Conservation (phyloP, 305 asterid genomes). For the Solanum hybrid region DNA sequence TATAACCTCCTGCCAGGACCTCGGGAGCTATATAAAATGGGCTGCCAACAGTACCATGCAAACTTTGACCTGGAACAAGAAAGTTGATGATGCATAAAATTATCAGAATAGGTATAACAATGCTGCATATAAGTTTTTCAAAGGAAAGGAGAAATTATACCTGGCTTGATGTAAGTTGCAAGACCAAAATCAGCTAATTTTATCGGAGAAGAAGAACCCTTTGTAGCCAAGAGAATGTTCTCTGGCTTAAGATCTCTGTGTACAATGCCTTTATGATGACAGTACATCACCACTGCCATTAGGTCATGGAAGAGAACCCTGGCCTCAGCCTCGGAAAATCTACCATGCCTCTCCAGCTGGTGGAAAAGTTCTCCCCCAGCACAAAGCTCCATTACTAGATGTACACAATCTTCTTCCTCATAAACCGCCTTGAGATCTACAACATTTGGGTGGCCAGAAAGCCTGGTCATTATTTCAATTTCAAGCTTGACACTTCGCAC, state of each 20-base stretch:
- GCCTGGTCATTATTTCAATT: conserved; percentile 69
- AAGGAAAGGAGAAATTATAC: conserved; percentile 16
- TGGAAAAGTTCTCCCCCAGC: conserved; percentile 87
- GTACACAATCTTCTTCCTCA: conserved; percentile 72
- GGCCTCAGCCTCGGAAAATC: conserved; percentile 62
- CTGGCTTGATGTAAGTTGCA: conserved; percentile 62
- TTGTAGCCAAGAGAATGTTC: conserved; percentile 62
- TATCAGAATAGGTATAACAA: neutral
- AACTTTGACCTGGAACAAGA: conserved; percentile 41
- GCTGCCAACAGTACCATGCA: conserved; percentile 72
- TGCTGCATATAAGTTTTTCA: neutral
- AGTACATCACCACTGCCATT: conserved; percentile 63
- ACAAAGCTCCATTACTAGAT: conserved; percentile 84
- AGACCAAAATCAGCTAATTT: conserved; percentile 84
- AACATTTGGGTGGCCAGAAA: conserved; percentile 76
- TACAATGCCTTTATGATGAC: conserved; percentile 69
- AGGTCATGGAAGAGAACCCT: conserved; percentile 47
- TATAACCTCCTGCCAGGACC: conserved; percentile 61
- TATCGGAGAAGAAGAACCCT: conserved; percentile 61
- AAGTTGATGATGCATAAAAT: neutral
- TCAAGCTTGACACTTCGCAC: conserved; percentile 66
- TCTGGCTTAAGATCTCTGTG: conserved; percentile 84
- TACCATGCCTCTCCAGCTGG: conserved; percentile 69
- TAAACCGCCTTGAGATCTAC: conserved; percentile 73
- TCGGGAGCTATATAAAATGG: conserved; percentile 86